A percentile compares a stretch with the other conserved stretches of the same genome.
These are phyloP conservation scores for Scedosporium apiospermum DNA, from an alignment of 2,329 filamentous ascomycete species.

Conservation along the genomic window DNA sequence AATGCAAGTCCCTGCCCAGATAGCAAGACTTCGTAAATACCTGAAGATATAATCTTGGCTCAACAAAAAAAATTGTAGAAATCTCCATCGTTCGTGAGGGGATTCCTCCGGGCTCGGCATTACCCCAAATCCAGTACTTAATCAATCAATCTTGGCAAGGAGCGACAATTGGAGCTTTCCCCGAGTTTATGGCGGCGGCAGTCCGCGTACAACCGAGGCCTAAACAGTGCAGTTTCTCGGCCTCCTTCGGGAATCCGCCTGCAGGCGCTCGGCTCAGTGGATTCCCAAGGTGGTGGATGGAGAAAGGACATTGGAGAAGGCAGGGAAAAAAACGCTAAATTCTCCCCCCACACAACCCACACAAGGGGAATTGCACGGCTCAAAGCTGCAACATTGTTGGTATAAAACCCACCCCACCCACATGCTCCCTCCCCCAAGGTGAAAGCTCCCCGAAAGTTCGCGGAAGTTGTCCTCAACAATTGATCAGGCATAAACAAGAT, in stretches of 20 bases:
- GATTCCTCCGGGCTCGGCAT: too few relatives aligned
- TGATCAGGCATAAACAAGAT: neutral
- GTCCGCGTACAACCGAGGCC: slow-evolving; percentile 5
- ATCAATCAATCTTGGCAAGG: neutral
- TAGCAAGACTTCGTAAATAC: too few relatives aligned
- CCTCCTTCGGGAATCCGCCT: neutral
- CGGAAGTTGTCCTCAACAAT: neutral
- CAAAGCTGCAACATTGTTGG: too few relatives aligned
- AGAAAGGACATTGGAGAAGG: neutral
- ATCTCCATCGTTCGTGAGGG: too few relatives aligned
- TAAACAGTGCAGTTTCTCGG: neutral
- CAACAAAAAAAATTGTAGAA: too few relatives aligned
- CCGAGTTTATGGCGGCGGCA: neutral
- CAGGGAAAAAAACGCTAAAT: neutral
- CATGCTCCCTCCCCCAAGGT: neutral
- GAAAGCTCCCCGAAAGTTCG: neutral
- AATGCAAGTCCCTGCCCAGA: too few relatives aligned
- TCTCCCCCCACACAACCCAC: too few relatives aligned
- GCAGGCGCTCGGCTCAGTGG: neutral
- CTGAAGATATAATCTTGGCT: too few relatives aligned
- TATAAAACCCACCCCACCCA: too few relatives aligned
- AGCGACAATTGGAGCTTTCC: neutral
- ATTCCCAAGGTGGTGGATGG: neutral
- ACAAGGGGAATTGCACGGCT: too few relatives aligned
- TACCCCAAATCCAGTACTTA: too few relatives aligned